Evolutionary conservation across 106 monocot species (phyloP), one percentile per base, ranked within the genome.

Genomic region (Allium fistulosum): DNA sequence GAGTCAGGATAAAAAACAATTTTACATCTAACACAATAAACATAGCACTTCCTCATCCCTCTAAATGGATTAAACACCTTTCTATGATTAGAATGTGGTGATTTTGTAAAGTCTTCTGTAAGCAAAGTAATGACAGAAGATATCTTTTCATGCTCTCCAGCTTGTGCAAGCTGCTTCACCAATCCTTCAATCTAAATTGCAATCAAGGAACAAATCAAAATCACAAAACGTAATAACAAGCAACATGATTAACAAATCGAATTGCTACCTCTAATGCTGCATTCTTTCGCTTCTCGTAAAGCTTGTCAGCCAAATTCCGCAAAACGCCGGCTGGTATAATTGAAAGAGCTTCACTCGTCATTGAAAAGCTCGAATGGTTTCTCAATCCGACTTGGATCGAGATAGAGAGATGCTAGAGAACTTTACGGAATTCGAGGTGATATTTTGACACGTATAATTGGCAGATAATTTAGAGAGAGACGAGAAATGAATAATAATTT

Each of bases 201-300:
- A 53, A 69, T 16, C 52, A 57, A 69, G 37, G 37, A 46, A 45
- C 68, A 26, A 69, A 66, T 51, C 49, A 51, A 67, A 15, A 53
- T 14, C 52, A 26, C 50, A 53, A 10, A 56, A 56, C 1, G 3
- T 15, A 55, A 2, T 13, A 53, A 56, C 9, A 56, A 75, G 16
- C 15, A 15, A 58, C 51, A 17, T 48, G 17, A 74, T 8, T 57
- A n/a, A 66, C 1, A 49, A 55, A 65, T 7, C 22, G 12, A 76
- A 28, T 37, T 37, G 37, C 5, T 67, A 92, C 96, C 87, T 97
- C 96, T 4, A 92, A 80, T 47, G 97, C 97, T 0, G 97, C 97
- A 71, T 90, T 99, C 81, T 92, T 99, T 12, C 97, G 80, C 87
- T 97, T 97, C 89, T 97, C 97, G 70, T 97, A 97, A 28, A 97